phyloP scores from a whole-genome alignment of 768 basidiomycete species.

The Epithele typhae region DNA sequence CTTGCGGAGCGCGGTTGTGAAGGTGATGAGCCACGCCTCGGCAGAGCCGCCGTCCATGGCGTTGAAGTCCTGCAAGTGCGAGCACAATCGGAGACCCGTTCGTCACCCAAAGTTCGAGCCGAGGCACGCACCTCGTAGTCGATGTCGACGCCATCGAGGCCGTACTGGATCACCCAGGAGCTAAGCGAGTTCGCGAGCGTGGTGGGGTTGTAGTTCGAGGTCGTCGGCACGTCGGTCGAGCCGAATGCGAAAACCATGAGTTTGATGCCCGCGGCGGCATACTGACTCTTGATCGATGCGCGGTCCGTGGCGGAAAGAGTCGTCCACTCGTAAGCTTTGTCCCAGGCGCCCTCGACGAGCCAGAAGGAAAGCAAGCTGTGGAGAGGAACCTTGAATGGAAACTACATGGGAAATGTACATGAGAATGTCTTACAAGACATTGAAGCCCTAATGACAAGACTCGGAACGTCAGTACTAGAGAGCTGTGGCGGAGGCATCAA shows the following conservation, averaged over 20 bases:
- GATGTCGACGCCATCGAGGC: slow-evolving; percentile 50
- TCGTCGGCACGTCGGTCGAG: slow-evolving; percentile 40
- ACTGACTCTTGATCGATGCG: slow-evolving; percentile 39
- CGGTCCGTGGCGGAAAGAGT: slow-evolving; percentile 35
- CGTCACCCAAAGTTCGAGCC: background rate
- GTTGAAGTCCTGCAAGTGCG: slow-evolving; percentile 47
- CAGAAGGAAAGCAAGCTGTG: slow-evolving; percentile 40
- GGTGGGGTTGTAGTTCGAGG: slow-evolving; percentile 35
- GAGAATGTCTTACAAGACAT: slow-evolving; percentile 11
- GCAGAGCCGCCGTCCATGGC: slow-evolving; percentile 53
- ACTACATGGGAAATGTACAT: too few species aligned
- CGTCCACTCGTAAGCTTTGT: slow-evolving; percentile 45
- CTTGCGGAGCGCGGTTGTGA: slow-evolving; percentile 32
- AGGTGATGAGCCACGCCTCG: slow-evolving; percentile 40
- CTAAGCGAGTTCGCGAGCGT: slow-evolving; percentile 39
- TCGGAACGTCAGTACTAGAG: too few species aligned
- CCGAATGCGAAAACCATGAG: slow-evolving; percentile 56
- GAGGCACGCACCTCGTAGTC: slow-evolving; percentile 40
- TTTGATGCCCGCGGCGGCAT: slow-evolving; percentile 52
- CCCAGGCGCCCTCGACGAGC: slow-evolving; percentile 36
- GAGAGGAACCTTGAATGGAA: too few species aligned
- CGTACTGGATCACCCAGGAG: slow-evolving; percentile 40
- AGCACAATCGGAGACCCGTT: background rate
- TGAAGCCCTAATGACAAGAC: slow-evolving; percentile 2
- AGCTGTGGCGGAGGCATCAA: background rate